Evolutionary conservation across 2,329 filamentous ascomycete species (phyloP), one percentile per base, ranked within the genome.

Genomic region (Zymoseptoria tritici): DNA sequence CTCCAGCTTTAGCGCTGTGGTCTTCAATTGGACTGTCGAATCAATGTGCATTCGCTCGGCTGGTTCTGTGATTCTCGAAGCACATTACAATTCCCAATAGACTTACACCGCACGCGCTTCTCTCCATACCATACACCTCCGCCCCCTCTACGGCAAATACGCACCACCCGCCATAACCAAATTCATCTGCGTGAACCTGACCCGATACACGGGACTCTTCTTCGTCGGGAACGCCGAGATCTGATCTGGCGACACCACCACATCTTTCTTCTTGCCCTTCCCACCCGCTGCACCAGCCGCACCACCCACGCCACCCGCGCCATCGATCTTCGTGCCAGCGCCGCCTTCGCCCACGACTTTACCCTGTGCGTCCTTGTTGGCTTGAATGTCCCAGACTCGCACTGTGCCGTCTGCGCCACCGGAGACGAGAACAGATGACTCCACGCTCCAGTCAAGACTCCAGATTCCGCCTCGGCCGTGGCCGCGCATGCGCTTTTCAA

Each of bases 181-280:
- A 73, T 99, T 99, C 90, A 96, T 97, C 62, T 91, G 82, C 3
- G 94, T 97, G 70, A 97, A 97, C 70, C 88, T 85, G 57, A 96
- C 92, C 76, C 93, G 94, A 75, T 95, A 90, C 9, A 97, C 90
- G 0, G 93, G 92, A 16, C 89, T 93, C 77, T 96, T 96, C 83
- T 99, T 99, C 3, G 94, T 97, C 0, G 91, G 87, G 72, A 97
- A 97, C 0, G 90, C 92, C 64, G 86, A 91, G 76, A 99, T 95
- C 76, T 97, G 94, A 71, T 99, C 94, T 0, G 91, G 87, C 0
- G 88, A 92, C 52, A 96, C 88, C 69, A 90, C 90, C 3, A 91
- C 90, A 69, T 97, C 93, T 74, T 97, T 97, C 58, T 84, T 85
- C 21, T 29, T 29, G 74, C 90, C 90, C 78, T 95, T 96, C 81